phyloP scores from a whole-genome alignment of 768 basidiomycete species.

The Tephrocybe rancida region DNA sequence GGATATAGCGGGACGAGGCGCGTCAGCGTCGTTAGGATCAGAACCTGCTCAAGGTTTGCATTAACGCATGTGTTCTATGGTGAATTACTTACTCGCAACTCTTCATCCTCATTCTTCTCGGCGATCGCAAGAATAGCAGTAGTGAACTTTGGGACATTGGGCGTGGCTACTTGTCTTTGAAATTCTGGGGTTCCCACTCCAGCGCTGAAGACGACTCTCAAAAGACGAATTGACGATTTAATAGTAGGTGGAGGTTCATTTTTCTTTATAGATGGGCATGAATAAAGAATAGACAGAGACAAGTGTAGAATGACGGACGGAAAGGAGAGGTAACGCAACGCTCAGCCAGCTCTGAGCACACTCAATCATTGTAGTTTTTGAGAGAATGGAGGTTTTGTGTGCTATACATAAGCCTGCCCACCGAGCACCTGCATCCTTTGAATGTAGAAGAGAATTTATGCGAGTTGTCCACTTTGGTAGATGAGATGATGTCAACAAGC shows the following conservation, averaged over 20 bases:
- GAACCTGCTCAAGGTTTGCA: slow-evolving; percentile 32
- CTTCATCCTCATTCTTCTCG: slow-evolving; percentile 50
- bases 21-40: slow-evolving; percentile 50
- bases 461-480: slow-evolving; percentile 77
- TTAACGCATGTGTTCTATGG: neutral
- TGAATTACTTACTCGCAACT: slow-evolving; percentile 51
- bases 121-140: slow-evolving; percentile 55
- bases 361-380: slow-evolving; percentile 65
- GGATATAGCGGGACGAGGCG: slow-evolving; percentile 69
- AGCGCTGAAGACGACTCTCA: slow-evolving; percentile 60
- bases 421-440: slow-evolving; percentile 74
- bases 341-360: slow-evolving; percentile 74
- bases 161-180: slow-evolving; percentile 74
- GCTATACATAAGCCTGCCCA: slow-evolving; percentile 85
- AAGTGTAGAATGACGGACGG: slow-evolving; percentile 53
- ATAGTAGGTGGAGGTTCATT: slow-evolving; percentile 61
- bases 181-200: slow-evolving; percentile 73
- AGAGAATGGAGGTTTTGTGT: slow-evolving; percentile 60
- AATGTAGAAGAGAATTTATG: slow-evolving; percentile 72
- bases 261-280: slow-evolving; percentile 50
- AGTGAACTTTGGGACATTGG: slow-evolving; percentile 74
- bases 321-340: slow-evolving; percentile 63
- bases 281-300: slow-evolving; percentile 25
- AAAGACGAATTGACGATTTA: slow-evolving; percentile 67
- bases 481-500: slow-evolving; percentile 64